phyloP scores from a whole-genome alignment of 768 basidiomycete species.

The Rhizopogon salebrosus region DNA sequence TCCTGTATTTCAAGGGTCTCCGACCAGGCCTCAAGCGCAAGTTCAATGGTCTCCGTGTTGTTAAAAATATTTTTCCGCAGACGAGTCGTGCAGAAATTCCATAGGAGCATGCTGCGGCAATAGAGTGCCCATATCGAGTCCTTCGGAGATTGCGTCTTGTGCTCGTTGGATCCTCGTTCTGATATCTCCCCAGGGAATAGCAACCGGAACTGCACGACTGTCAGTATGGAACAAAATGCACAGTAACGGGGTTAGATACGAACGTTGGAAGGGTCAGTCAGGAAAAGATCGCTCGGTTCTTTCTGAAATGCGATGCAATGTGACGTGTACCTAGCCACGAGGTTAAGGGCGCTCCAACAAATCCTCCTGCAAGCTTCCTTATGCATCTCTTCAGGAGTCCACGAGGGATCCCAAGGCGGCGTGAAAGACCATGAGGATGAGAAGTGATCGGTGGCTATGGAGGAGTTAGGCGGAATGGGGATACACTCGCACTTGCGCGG shows the following conservation, averaged over 20 bases:
- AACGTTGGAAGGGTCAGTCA: conserved; percentile 67
- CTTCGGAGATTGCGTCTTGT: conserved; percentile 52
- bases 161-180: conserved; percentile 41
- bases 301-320: conserved; percentile 64
- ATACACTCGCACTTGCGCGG: conserved; percentile 44
- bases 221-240: conserved; percentile 1
- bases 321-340: conserved; percentile 63
- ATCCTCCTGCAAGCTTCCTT: conserved; percentile 72
- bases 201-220: conserved; percentile 29
- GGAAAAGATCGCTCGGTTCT: conserved; percentile 49
- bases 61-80: conserved; percentile 37
- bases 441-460: conserved; percentile 28
- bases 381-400: conserved; percentile 50
- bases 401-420: conserved; percentile 58
- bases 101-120: conserved; percentile 76
- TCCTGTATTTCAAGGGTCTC: conserved; percentile 67
- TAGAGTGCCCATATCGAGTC: conserved; percentile 81
- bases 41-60: conserved; percentile 51
- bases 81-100: conserved; percentile 61
- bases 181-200: conserved; percentile 73
- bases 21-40: conserved; percentile 57
- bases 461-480: conserved; percentile 30
- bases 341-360: conserved; percentile 69
- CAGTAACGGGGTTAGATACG: conserved; percentile 18
- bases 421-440: conserved; percentile 41